Conservation (phyloP, 352 stramenopile species). For the Phytophthora citricola region DNA sequence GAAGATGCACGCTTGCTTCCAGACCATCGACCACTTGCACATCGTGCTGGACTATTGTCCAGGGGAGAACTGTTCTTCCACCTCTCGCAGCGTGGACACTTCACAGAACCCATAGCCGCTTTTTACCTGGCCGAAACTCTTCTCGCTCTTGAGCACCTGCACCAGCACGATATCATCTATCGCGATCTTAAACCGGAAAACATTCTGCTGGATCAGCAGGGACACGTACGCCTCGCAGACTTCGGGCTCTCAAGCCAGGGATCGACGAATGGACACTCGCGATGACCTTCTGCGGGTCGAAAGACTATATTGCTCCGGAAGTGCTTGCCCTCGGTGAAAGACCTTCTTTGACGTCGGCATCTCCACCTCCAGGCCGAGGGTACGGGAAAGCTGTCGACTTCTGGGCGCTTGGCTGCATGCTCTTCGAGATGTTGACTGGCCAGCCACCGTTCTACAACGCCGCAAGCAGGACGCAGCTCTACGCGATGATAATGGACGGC, state of each 20-base stretch:
- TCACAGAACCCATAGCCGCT: conserved; percentile 73
- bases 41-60: conserved; percentile 81
- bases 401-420: conserved; percentile 86
- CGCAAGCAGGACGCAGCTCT: conserved; percentile 63
- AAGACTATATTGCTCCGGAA: conserved; percentile 89
- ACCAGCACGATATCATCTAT: conserved; percentile 83
- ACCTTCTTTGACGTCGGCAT: conserved; percentile 17
- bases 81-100: conserved; percentile 73
- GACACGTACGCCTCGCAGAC: conserved; percentile 89
- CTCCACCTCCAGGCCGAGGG: conserved; percentile 40
- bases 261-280: conserved; percentile 69
- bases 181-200: conserved; percentile 94
- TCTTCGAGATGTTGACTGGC: conserved; percentile 92
- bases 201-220: conserved; percentile 87
- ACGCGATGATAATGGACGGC: conserved; percentile 64
- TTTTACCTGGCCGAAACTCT: conserved; percentile 92
- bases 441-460: conserved; percentile 87
- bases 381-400: conserved; percentile 92
- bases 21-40: conserved; percentile 83
- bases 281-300: conserved; percentile 88
- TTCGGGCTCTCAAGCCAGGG: conserved; percentile 89
- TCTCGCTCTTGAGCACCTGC: conserved; percentile 79
- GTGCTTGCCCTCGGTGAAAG: conserved; percentile 62
- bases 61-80: conserved; percentile 90
- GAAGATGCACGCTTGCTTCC: conserved; percentile 88